A percentile compares a stretch with the other conserved stretches of the same genome.
Evolutionary conservation across 305 asterid species (phyloP).

Genomic region (Rubia peregrina): DNA sequence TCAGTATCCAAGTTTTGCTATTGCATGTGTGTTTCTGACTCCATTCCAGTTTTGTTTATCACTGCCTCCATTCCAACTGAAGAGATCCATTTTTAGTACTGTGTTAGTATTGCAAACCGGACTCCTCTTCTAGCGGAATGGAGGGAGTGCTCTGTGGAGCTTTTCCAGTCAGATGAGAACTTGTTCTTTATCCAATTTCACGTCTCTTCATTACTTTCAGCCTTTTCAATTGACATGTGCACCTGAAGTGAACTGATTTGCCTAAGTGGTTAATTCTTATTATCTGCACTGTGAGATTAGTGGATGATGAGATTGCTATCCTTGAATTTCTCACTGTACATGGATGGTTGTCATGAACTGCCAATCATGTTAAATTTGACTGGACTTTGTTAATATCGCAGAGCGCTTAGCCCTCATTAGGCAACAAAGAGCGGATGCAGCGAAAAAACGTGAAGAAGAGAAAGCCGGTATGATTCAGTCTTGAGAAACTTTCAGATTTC

Average conservation of each 20-base stretch:
- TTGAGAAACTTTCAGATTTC: background rate
- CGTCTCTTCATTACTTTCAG: background rate
- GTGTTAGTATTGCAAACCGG: no score
- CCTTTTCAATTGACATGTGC: background rate
- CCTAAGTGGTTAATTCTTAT: no score
- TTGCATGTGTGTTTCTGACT: background rate
- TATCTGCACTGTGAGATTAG: background rate
- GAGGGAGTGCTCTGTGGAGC: background rate
- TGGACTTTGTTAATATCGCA: slow-evolving; percentile 21
- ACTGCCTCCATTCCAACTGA: background rate
- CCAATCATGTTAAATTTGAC: background rate
- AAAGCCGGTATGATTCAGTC: slow-evolving; percentile 60
- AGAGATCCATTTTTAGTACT: no score
- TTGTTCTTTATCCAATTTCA: background rate
- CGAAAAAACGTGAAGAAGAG: slow-evolving; percentile 95
- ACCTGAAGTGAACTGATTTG: background rate
- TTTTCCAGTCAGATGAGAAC: background rate
- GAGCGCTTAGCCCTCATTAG: slow-evolving; percentile 90
- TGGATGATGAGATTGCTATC: background rate
- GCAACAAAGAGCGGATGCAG: slow-evolving; percentile 93
- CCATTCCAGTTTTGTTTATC: no score
- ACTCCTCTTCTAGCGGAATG: background rate
- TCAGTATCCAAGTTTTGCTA: background rate
- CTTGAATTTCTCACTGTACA: background rate
- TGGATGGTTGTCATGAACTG: background rate